Conservation (phyloP, 2,329 filamentous ascomycete genomes). For the Paraconiothyrium brasiliense region DNA sequence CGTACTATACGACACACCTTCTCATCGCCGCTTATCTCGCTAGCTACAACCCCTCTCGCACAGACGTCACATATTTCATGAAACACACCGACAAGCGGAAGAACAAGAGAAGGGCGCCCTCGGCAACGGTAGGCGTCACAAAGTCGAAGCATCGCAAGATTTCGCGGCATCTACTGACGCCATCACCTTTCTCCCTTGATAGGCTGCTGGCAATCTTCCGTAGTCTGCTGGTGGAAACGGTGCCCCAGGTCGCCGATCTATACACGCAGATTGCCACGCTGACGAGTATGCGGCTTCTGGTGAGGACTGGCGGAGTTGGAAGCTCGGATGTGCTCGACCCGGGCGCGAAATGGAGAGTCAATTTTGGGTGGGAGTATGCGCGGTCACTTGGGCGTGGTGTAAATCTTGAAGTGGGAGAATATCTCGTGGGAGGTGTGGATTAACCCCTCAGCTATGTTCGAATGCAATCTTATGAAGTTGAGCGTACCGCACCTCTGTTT, state of each 20-base stretch:
- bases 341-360: conserved; percentile 78
- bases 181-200: conserved; percentile 80
- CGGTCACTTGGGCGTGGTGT: conserved; percentile 75
- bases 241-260: conserved; percentile 58
- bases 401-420: conserved; percentile 81
- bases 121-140: conserved; percentile 24
- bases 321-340: conserved; percentile 71
- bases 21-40: conserved; percentile 82
- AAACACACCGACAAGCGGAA: conserved; percentile 67
- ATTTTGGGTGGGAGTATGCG: conserved; percentile 80
- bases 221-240: conserved; percentile 64
- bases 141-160: conserved; percentile 72
- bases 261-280: conserved; percentile 73
- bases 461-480: background rate
- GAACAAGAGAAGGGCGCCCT: conserved; percentile 53
- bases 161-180: conserved; percentile 77
- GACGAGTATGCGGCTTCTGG: conserved; percentile 73
- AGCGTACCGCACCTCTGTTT: background rate
- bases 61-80: conserved; percentile 79
- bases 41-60: conserved; percentile 79
- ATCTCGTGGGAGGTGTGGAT: conserved; percentile 49
- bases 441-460: conserved; percentile 6
- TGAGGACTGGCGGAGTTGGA: conserved; percentile 68
- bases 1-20: conserved; percentile 76
- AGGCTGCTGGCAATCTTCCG: conserved; percentile 81